phyloP scores from a whole-genome alignment of 2,329 filamentous ascomycete genomes.

The Raffaelea arxii region DNA sequence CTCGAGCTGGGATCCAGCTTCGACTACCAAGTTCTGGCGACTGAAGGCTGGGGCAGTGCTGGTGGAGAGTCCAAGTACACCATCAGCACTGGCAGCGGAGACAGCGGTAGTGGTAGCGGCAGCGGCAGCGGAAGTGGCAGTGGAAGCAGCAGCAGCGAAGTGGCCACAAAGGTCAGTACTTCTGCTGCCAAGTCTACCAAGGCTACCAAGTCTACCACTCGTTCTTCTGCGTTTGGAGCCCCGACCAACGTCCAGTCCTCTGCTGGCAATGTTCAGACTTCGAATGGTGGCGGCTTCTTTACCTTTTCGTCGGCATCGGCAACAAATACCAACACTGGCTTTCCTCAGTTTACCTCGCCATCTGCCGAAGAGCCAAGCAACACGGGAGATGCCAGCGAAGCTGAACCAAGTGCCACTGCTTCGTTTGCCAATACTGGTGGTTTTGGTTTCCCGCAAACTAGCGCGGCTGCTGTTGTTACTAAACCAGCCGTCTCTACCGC shows the following conservation, averaged over 20 bases:
- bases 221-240: too few species aligned
- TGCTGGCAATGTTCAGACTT: background rate
- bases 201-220: background rate
- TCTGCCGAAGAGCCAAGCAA: too few species aligned
- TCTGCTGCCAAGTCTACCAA: background rate
- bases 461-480: background rate
- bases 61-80: constrained; percentile 21
- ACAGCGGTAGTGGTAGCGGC: background rate
- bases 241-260: too few species aligned
- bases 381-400: background rate
- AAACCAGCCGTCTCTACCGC: background rate
- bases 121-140: background rate
- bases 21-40: constrained; percentile 43
- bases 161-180: background rate
- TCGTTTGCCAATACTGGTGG: background rate
- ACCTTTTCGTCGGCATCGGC: too few species aligned
- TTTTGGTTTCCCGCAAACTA: background rate
- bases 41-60: constrained; percentile 32
- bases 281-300: background rate
- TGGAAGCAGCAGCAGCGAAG: background rate
- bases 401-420: background rate
- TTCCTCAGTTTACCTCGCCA: too few species aligned
- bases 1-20: constrained; percentile 33
- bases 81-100: constrained; percentile 5
- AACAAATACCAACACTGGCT: background rate